phyloP scores from a whole-genome alignment of 2,329 filamentous ascomycete genomes.

The Tricladium varicosporioides region DNA sequence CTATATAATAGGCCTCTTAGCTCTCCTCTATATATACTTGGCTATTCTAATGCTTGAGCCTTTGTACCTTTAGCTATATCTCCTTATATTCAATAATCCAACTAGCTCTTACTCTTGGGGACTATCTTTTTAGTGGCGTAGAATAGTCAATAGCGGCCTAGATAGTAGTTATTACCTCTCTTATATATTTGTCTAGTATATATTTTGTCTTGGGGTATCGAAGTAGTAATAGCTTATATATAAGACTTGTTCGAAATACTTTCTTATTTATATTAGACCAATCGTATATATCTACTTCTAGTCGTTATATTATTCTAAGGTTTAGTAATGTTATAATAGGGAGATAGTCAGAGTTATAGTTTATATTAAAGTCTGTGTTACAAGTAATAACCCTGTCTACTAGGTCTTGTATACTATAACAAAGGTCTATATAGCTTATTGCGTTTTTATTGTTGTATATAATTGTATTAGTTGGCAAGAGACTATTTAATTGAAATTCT shows the following conservation, averaged over 20 bases:
- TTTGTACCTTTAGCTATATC: neutral
- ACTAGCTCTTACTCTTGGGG: neutral
- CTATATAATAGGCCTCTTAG: constrained; percentile 13
- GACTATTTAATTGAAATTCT: neutral
- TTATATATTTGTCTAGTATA: no score
- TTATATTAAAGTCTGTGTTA: constrained; percentile 15
- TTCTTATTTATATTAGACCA: no score
- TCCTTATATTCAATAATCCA: constrained; percentile 6
- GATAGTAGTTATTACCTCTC: no score
- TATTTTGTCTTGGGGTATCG: no score
- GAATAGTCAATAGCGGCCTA: no score
- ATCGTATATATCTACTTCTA: no score
- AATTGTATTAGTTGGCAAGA: neutral
- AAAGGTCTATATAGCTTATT: constrained; percentile 1
- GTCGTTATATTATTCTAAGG: constrained; percentile 14
- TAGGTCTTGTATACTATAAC: constrained; percentile 1
- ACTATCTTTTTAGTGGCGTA: no score
- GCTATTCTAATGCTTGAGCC: neutral
- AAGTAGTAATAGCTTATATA: no score
- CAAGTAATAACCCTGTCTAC: constrained; percentile 18
- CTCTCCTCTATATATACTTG: constrained; percentile 1
- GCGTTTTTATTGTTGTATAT: constrained; percentile 1
- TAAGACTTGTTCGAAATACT: no score
- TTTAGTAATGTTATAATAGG: constrained; percentile 23
- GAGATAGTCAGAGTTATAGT: constrained; percentile 14